These are phyloP conservation scores for Paramecium biaurelia DNA, from an alignment of 73 alveolate species.

Conservation along the genomic window DNA sequence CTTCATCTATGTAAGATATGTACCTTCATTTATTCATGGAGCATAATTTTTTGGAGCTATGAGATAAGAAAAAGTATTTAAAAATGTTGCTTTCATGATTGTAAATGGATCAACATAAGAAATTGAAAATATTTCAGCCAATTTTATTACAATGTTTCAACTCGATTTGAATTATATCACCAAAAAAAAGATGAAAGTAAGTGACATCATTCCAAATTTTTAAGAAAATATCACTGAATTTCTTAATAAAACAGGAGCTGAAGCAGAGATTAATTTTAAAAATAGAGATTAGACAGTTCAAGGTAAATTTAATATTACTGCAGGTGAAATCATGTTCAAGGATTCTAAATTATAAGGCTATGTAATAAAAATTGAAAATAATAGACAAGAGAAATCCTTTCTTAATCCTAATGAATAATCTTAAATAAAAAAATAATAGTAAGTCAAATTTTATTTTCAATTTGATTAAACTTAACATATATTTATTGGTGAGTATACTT, in stretches of 20 bases:
- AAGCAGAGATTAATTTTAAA: slow-evolving; percentile 36
- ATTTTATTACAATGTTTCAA: slow-evolving; percentile 53
- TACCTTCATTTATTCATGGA: slow-evolving; percentile 61
- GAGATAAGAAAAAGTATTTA: slow-evolving; percentile 53
- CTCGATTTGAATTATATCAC: slow-evolving; percentile 32
- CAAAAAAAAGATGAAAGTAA: slow-evolving; percentile 22
- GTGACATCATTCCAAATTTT: slow-evolving; percentile 54
- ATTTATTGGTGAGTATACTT: neutral
- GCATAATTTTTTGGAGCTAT: slow-evolving; percentile 57
- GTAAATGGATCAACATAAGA: slow-evolving; percentile 24
- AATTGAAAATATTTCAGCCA: slow-evolving; percentile 56
- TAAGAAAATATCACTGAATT: slow-evolving; percentile 21
- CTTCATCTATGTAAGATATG: slow-evolving; percentile 57
- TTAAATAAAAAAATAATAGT: neutral
- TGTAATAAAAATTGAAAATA: slow-evolving; percentile 47
- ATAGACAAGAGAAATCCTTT: neutral
- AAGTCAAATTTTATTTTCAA: slow-evolving; percentile 9
- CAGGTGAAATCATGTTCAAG: slow-evolving; percentile 9
- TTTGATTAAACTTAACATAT: neutral
- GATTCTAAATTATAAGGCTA: slow-evolving; percentile 58
- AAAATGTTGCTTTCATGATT: slow-evolving; percentile 53
- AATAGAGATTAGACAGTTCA: slow-evolving; percentile 40
- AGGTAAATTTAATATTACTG: neutral
- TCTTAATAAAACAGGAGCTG: slow-evolving; percentile 53
- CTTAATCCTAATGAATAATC: neutral